These are phyloP conservation scores for Ceratobasidium sp. DNA, from an alignment of 1,284 basidiomycete genomes.

Conservation along the genomic window DNA sequence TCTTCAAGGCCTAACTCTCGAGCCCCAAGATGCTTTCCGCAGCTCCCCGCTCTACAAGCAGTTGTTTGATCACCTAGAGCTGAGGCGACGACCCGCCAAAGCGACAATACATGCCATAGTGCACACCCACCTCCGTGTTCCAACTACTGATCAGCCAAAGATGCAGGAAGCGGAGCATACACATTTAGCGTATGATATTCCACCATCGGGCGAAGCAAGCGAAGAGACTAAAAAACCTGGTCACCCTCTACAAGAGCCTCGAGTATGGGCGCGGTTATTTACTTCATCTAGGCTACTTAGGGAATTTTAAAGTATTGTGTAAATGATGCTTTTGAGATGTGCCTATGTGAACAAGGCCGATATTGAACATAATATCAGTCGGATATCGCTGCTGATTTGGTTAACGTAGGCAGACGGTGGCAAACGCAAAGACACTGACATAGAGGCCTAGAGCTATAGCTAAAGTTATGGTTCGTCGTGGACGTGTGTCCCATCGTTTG, in stretches of 20 bases:
- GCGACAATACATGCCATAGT: not conserved
- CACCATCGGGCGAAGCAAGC: not conserved
- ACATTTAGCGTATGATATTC: not conserved
- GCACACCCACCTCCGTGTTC: slow-evolving; percentile 1
- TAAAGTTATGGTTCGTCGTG: too few relatives aligned
- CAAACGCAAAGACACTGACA: too few relatives aligned
- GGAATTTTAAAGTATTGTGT: not conserved
- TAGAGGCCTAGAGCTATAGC: too few relatives aligned
- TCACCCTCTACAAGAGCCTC: not conserved
- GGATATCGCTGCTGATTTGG: too few relatives aligned
- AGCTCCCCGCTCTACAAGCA: slow-evolving; percentile 1
- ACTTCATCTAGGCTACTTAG: not conserved
- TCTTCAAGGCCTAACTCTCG: not conserved
- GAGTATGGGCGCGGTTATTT: not conserved
- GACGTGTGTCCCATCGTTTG: too few relatives aligned
- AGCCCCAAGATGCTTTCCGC: slow-evolving; percentile 15
- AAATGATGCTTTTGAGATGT: too few relatives aligned
- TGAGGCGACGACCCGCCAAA: not conserved
- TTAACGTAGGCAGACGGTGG: too few relatives aligned
- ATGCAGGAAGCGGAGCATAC: slow-evolving; percentile 9
- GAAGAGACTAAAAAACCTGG: not conserved
- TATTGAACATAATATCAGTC: too few relatives aligned
- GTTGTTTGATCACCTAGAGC: not conserved
- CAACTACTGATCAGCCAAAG: not conserved
- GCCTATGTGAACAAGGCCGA: too few relatives aligned